Conservation (phyloP, 352 stramenopile species). For the Phytophthora quininea region DNA sequence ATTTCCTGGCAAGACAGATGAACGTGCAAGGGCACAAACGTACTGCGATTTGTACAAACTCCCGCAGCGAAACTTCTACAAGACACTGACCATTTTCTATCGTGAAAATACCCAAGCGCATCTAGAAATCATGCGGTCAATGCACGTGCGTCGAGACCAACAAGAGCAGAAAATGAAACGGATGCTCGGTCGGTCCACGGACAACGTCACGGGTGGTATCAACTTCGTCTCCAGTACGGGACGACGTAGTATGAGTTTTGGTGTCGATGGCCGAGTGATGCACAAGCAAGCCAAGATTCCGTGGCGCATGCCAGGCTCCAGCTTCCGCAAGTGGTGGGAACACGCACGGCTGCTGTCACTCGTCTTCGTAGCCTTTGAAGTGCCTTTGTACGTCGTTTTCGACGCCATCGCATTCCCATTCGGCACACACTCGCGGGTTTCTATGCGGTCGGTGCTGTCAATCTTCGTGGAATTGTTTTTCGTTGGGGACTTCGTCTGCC, state of each 20-base stretch:
- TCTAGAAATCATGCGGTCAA: conserved; percentile 63
- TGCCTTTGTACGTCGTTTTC: conserved; percentile 75
- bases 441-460: conserved; percentile 55
- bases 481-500: conserved; percentile 55
- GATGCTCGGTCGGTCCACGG: conserved; percentile 55
- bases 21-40: conserved; percentile 63
- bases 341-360: conserved; percentile 52
- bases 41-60: conserved; percentile 84
- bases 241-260: conserved; percentile 15
- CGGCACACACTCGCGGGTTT: conserved; percentile 35
- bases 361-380: conserved; percentile 66
- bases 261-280: conserved; percentile 2
- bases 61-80: conserved; percentile 53
- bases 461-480: conserved; percentile 67
- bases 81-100: conserved; percentile 61
- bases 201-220: conserved; percentile 5
- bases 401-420: conserved; percentile 66
- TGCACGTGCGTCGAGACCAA: conserved; percentile 58
- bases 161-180: conserved; percentile 85
- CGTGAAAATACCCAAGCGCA: conserved; percentile 31
- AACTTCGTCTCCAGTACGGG: background rate
- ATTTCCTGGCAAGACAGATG: conserved; percentile 46
- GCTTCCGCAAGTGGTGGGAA: conserved; percentile 68
- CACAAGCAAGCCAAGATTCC: conserved; percentile 18
- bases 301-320: conserved; percentile 61